Evolutionary conservation across 768 basidiomycete species (phyloP).

Genomic region (Termitomyces sp.): DNA sequence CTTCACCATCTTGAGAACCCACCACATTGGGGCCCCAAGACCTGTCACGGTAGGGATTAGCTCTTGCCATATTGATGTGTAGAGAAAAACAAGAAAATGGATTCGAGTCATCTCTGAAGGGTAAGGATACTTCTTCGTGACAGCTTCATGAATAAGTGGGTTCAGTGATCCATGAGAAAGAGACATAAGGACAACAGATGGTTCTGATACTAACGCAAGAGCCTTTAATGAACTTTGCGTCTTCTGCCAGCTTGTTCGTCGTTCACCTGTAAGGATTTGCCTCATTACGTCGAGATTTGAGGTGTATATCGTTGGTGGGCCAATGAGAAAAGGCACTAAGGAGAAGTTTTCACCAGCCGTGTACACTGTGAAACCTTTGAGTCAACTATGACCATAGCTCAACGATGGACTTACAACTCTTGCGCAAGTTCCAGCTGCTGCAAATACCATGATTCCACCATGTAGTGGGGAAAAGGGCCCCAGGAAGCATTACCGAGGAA

Average conservation of each 20-base stretch:
- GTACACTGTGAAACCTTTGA: slow-evolving; percentile 22
- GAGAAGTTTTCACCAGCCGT: slow-evolving; percentile 31
- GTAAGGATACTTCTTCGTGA: neutral
- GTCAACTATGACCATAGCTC: neutral
- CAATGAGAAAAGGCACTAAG: slow-evolving; percentile 30
- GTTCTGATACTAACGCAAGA: no score
- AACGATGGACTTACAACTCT: slow-evolving; percentile 20
- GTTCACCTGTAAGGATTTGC: slow-evolving; percentile 33
- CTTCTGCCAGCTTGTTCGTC: slow-evolving; percentile 32
- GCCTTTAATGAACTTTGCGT: slow-evolving; percentile 14
- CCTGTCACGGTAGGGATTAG: no score
- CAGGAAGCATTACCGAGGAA: slow-evolving; percentile 28
- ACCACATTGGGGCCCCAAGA: slow-evolving; percentile 7
- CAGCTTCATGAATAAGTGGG: neutral
- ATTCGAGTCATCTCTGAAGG: neutral
- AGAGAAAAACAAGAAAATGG: neutral
- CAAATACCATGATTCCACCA: slow-evolving; percentile 36
- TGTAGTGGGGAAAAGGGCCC: slow-evolving; percentile 27
- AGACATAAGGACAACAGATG: neutral
- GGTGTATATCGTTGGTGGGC: slow-evolving; percentile 30
- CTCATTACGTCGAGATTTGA: slow-evolving; percentile 40
- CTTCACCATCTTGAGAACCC: slow-evolving; percentile 23
- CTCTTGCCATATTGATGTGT: no score
- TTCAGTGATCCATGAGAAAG: no score
- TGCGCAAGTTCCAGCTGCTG: slow-evolving; percentile 28